These are phyloP conservation scores for Ogataea zsoltii DNA, from an alignment of 805 yeast genomes.

Conservation along the genomic window DNA sequence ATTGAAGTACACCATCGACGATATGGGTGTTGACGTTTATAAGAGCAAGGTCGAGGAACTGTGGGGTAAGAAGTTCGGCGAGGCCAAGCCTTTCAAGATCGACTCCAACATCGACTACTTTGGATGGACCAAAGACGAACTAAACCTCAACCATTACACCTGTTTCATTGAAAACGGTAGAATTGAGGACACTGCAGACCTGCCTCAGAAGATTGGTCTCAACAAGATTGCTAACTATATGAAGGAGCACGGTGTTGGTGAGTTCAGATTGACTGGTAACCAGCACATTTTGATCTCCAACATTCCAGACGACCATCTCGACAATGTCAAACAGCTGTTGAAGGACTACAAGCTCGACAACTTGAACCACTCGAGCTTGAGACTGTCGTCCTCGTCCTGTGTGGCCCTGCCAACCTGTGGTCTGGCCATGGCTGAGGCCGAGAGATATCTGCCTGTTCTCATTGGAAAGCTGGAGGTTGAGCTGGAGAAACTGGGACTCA, in stretches of 20 bases:
- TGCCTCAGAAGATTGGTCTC: slow-evolving; percentile 88
- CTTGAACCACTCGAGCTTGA: slow-evolving; percentile 75
- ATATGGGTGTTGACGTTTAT: slow-evolving; percentile 85
- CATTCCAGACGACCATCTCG: slow-evolving; percentile 68
- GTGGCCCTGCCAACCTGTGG: slow-evolving; percentile 99
- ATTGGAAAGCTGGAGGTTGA: slow-evolving; percentile 81
- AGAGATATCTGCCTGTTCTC: slow-evolving; percentile 83
- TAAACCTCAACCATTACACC: slow-evolving; percentile 85
- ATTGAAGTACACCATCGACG: slow-evolving; percentile 94
- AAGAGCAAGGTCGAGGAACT: slow-evolving; percentile 78
- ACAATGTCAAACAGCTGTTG: slow-evolving; percentile 60
- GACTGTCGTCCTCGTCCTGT: slow-evolving; percentile 93
- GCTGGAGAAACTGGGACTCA: slow-evolving; percentile 86
- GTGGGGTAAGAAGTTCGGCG: slow-evolving; percentile 73
- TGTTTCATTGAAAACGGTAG: slow-evolving; percentile 96
- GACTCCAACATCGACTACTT: slow-evolving; percentile 87
- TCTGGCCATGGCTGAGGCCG: slow-evolving; percentile 97
- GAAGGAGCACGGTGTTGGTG: slow-evolving; percentile 63
- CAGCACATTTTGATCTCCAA: slow-evolving; percentile 84
- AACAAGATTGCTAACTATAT: slow-evolving; percentile 73
- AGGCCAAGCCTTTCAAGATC: slow-evolving; percentile 71
- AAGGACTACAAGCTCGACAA: slow-evolving; percentile 80
- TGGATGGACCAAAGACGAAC: slow-evolving; percentile 91
- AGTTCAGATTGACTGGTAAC: slow-evolving; percentile 93
- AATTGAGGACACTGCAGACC: slow-evolving; percentile 87